These are phyloP conservation scores for Amauroascus niger DNA, from an alignment of 2,329 filamentous ascomycete genomes.

Conservation along the genomic window DNA sequence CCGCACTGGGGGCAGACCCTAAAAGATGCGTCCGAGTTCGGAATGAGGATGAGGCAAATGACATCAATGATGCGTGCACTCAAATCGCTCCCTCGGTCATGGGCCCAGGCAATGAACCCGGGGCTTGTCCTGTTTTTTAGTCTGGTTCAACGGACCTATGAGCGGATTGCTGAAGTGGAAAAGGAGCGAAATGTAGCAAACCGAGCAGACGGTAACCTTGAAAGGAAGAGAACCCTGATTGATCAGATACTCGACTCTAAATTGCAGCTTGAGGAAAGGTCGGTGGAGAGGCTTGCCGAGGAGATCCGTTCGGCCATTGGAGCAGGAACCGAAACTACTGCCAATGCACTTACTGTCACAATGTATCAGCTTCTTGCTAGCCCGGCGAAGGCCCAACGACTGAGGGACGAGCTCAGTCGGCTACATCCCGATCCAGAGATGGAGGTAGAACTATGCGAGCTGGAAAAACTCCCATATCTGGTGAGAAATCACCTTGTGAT, in stretches of 20 bases:
- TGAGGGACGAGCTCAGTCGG: conserved; percentile 9
- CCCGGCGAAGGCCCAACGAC: conserved; percentile 7
- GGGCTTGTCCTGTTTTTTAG: conserved; percentile 15
- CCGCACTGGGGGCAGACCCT: conserved; percentile 24
- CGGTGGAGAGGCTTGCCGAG: conserved; percentile 24
- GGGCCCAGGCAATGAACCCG: conserved; percentile 12
- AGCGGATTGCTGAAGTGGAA: conserved; percentile 11
- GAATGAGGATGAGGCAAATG: conserved; percentile 11
- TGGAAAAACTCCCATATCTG: conserved; percentile 16
- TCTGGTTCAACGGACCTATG: conserved; percentile 4
- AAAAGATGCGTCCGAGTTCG: conserved; percentile 13
- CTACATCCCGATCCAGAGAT: background rate
- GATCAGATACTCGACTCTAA: conserved; percentile 25
- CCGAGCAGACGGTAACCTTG: background rate
- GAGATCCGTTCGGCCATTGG: conserved; percentile 26
- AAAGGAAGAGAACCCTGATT: conserved; percentile 24
- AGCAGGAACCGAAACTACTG: conserved; percentile 31
- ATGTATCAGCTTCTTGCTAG: conserved; percentile 14
- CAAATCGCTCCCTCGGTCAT: conserved; percentile 8
- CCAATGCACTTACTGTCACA: conserved; percentile 21
- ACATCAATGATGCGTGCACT: conserved; percentile 13
- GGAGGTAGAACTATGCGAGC: conserved; percentile 4
- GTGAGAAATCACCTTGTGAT: conserved; percentile 8
- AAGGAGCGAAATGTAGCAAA: background rate
- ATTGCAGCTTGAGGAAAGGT: conserved; percentile 32